A percentile compares a stretch with the other conserved stretches of the same genome.
Evolutionary conservation across 139 green algal species (phyloP).

Genomic region (Yamagishiella unicocca): DNA sequence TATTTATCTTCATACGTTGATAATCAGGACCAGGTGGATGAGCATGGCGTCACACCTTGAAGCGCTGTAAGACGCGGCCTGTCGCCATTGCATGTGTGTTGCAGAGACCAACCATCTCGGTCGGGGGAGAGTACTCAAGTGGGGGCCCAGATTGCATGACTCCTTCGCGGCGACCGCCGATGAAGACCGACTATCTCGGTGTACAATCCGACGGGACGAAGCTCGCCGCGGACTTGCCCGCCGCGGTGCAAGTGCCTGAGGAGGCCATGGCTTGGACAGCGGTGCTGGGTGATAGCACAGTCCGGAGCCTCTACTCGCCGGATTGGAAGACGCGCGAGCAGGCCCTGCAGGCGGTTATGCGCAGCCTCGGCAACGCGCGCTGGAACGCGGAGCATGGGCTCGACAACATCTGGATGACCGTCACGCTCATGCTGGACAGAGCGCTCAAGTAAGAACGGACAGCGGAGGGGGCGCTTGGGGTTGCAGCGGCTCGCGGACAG

Average conservation of each 20-base stretch:
- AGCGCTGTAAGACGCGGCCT: too few species aligned
- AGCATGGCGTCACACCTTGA: too few species aligned
- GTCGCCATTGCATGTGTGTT: background rate
- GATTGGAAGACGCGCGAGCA: constrained; percentile 58
- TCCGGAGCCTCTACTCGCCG: constrained; percentile 33
- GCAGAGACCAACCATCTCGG: too few species aligned
- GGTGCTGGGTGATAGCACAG: constrained; percentile 37
- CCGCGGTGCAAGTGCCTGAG: constrained; percentile 40
- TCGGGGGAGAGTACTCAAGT: too few species aligned
- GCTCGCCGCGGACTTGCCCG: constrained; percentile 29
- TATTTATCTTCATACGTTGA: too few species aligned
- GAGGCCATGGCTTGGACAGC: background rate
- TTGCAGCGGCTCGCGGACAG: too few species aligned
- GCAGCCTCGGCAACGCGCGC: constrained; percentile 30
- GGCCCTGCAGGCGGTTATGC: constrained; percentile 30
- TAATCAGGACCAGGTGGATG: too few species aligned
- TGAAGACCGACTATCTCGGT: constrained; percentile 37
- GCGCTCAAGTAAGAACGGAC: constrained; percentile 49
- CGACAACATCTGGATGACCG: constrained; percentile 21
- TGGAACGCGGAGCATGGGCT: constrained; percentile 16
- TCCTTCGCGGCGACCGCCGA: constrained; percentile 20
- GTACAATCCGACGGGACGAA: constrained; percentile 27
- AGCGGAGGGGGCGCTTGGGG: too few species aligned
- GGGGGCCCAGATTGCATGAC: constrained; percentile 2
- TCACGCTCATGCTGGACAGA: constrained; percentile 22